These are phyloP conservation scores for Lathyrus tuberosus DNA, from an alignment of 306 rosid genomes.

Conservation along the genomic window DNA sequence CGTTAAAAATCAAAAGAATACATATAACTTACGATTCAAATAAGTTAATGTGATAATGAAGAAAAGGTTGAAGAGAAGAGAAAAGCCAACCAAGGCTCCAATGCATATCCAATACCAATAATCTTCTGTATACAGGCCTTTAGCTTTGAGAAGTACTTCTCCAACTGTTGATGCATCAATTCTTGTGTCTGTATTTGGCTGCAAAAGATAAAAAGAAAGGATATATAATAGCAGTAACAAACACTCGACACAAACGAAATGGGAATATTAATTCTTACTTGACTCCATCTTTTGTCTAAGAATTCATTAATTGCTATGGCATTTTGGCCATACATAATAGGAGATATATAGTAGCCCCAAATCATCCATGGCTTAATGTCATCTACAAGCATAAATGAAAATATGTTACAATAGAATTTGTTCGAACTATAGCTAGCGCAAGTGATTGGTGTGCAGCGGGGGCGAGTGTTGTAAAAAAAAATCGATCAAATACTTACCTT, in stretches of 20 bases:
- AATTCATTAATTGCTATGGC: conserved; percentile 80
- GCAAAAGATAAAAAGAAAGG: conserved; percentile 21
- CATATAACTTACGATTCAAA: conserved; percentile 57
- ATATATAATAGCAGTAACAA: neutral
- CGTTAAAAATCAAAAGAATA: conserved; percentile 23
- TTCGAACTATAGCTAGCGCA: neutral
- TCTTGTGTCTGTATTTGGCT: conserved; percentile 59
- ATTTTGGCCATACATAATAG: conserved; percentile 89
- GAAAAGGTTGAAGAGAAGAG: conserved; percentile 62
- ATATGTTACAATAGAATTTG: neutral
- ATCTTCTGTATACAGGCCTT: conserved; percentile 62
- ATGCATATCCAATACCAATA: conserved; percentile 75
- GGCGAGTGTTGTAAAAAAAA: neutral
- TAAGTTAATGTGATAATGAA: conserved; percentile 58
- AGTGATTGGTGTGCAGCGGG: neutral
- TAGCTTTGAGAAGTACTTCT: conserved; percentile 55
- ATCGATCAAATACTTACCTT: conserved; percentile 41
- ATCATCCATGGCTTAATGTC: conserved; percentile 68
- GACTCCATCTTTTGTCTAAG: conserved; percentile 79
- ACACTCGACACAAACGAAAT: neutral
- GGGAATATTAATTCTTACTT: conserved; percentile 43
- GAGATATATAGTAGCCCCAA: conserved; percentile 80
- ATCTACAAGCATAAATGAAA: conserved; percentile 46
- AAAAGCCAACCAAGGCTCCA: conserved; percentile 65
- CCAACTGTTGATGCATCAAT: conserved; percentile 58